Evolutionary conservation across 176 grass and related monocot genomes (phyloP).

Genomic region (Oryza nivara): DNA sequence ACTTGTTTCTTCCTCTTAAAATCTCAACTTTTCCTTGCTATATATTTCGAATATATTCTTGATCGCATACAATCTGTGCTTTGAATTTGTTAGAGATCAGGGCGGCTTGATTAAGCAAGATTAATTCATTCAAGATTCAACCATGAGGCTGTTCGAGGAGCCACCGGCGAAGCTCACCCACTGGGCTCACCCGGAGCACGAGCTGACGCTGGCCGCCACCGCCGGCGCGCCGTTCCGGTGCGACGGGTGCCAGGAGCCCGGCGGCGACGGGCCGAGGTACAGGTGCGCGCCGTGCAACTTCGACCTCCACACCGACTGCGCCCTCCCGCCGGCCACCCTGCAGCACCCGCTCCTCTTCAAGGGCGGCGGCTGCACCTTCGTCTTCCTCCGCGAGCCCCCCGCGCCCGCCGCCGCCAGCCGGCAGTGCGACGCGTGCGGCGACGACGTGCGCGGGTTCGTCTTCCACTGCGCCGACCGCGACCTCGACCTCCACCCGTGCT

Average conservation of each 20-base stretch:
- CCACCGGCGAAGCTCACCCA: slow-evolving; percentile 1
- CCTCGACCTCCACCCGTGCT: slow-evolving; percentile 31
- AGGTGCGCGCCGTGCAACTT: not conserved
- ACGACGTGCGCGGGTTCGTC: not conserved
- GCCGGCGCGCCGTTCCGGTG: slow-evolving; percentile 17
- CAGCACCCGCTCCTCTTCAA: not conserved
- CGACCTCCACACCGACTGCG: slow-evolving; percentile 31
- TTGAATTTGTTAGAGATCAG: too few species aligned
- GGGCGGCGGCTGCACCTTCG: not conserved
- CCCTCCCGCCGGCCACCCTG: not conserved
- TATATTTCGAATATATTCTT: too few species aligned
- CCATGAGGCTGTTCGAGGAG: not conserved
- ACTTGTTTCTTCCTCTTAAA: too few species aligned
- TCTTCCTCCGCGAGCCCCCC: not conserved
- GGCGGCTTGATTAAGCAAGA: too few species aligned
- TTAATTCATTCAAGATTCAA: too few species aligned
- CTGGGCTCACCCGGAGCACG: not conserved
- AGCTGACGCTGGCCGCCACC: not conserved
- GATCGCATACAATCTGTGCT: too few species aligned
- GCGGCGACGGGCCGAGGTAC: slow-evolving; percentile 4
- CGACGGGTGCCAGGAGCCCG: slow-evolving; percentile 32
- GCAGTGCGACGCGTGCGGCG: slow-evolving; percentile 24
- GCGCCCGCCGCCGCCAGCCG: not conserved
- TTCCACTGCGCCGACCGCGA: not conserved
- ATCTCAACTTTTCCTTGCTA: too few species aligned